Evolutionary conservation across 2,329 filamentous ascomycete genomes (phyloP).

Genomic region (Talaromyces marneffei): DNA sequence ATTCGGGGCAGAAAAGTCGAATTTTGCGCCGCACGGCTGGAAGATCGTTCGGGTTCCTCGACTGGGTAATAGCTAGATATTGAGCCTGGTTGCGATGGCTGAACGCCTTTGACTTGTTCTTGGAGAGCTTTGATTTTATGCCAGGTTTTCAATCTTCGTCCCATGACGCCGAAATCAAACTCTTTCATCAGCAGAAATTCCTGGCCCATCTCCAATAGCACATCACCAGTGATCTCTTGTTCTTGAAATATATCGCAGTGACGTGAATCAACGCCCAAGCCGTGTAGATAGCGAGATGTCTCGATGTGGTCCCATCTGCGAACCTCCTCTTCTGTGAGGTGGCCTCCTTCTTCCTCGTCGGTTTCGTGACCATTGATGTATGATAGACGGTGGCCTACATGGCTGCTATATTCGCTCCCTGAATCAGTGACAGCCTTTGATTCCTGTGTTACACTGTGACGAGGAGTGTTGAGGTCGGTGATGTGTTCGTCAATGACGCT

Average conservation of each 20-base stretch:
- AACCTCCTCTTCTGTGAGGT: constrained; percentile 69
- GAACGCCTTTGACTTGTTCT: constrained; percentile 67
- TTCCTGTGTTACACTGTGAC: constrained; percentile 49
- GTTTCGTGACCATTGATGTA: constrained; percentile 94
- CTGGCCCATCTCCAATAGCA: constrained; percentile 90
- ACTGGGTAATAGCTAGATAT: constrained; percentile 39
- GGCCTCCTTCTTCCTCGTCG: constrained; percentile 77
- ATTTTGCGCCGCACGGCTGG: constrained; percentile 34
- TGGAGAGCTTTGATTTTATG: constrained; percentile 91
- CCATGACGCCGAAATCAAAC: constrained; percentile 87
- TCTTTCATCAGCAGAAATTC: constrained; percentile 92
- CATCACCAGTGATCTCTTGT: constrained; percentile 92
- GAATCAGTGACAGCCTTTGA: constrained; percentile 64
- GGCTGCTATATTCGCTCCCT: constrained; percentile 82
- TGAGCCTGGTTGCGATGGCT: constrained; percentile 38
- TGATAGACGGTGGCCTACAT: constrained; percentile 69
- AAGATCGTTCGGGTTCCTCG: constrained; percentile 40
- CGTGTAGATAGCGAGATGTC: constrained; percentile 84
- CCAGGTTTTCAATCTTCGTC: constrained; percentile 86
- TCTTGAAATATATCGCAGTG: constrained; percentile 94
- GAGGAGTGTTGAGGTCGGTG: constrained; percentile 68
- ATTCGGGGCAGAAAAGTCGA: constrained; percentile 41
- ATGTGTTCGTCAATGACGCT: constrained; percentile 98
- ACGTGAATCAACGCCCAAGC: constrained; percentile 73
- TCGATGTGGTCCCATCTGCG: constrained; percentile 71